Evolutionary conservation across 129 eudicot species (phyloP).

Genomic region (Rutidosis leptorrhynchoides): DNA sequence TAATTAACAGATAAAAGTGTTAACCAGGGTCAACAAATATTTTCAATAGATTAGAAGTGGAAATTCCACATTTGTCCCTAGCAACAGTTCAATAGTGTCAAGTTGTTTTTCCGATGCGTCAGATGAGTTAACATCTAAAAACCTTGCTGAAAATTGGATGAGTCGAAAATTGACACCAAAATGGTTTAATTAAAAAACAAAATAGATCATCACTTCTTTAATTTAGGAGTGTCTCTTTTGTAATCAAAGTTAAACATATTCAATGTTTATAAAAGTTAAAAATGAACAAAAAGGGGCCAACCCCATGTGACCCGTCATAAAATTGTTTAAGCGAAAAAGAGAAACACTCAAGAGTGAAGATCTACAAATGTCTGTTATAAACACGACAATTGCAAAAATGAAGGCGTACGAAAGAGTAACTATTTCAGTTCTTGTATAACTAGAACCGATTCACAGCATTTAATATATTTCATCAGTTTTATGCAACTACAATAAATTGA

Average conservation of each 20-base stretch:
- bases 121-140: background rate
- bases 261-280: background rate
- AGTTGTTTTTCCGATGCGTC: background rate
- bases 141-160: background rate
- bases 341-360: background rate
- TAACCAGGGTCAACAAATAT: background rate
- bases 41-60: background rate
- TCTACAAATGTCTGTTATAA: background rate
- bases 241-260: background rate
- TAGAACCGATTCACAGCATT: background rate
- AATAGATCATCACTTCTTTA: background rate
- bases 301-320: background rate
- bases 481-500: background rate
- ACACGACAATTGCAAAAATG: background rate
- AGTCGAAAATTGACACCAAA: background rate
- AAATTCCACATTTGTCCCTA: background rate
- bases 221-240: background rate
- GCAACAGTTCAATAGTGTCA: background rate
- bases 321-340: background rate
- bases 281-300: background rate
- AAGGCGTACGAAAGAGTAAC: background rate
- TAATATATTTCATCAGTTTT: background rate
- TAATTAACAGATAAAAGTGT: slow-evolving; percentile 3
- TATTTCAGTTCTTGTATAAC: background rate
- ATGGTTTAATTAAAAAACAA: background rate